Conservation (phyloP, 768 basidiomycete species). For the Auriculariales sp. region DNA sequence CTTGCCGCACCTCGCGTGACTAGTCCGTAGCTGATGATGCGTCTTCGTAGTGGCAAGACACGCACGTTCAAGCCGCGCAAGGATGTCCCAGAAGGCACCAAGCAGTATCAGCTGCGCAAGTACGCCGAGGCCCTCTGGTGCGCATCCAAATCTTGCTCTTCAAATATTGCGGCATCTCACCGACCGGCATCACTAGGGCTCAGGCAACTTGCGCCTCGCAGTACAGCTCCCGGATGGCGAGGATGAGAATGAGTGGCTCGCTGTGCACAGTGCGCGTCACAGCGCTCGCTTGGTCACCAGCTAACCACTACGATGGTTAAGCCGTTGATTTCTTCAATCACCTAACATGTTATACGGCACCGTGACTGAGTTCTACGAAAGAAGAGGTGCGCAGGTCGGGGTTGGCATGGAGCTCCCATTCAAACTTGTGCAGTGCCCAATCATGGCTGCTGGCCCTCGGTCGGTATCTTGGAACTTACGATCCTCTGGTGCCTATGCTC, state of each 20-base stretch:
- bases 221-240: constrained; percentile 95
- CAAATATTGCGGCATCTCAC: neutral
- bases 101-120: constrained; percentile 95
- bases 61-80: constrained; percentile 94
- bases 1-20: no score
- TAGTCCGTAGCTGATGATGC: no score
- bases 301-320: constrained; percentile 17
- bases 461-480: no score
- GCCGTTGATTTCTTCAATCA: constrained; percentile 99
- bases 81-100: constrained; percentile 89
- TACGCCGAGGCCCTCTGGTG: constrained; percentile 92
- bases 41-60: constrained; percentile 56
- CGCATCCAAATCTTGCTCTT: neutral
- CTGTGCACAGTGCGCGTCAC: constrained; percentile 69
- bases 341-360: constrained; percentile 99
- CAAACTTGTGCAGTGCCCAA: constrained; percentile 50
- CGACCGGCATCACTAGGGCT: constrained; percentile 43
- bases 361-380: constrained; percentile 94
- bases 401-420: neutral
- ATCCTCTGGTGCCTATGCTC: no score
- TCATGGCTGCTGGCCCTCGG: constrained; percentile 94
- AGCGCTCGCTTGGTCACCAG: constrained; percentile 1
- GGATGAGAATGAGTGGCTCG: constrained; percentile 97
- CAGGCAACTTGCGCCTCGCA: constrained; percentile 84
- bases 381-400: constrained; percentile 55